These are phyloP conservation scores for Xylaria castorea DNA, from an alignment of 495 filamentous ascomycete species.

Conservation along the genomic window DNA sequence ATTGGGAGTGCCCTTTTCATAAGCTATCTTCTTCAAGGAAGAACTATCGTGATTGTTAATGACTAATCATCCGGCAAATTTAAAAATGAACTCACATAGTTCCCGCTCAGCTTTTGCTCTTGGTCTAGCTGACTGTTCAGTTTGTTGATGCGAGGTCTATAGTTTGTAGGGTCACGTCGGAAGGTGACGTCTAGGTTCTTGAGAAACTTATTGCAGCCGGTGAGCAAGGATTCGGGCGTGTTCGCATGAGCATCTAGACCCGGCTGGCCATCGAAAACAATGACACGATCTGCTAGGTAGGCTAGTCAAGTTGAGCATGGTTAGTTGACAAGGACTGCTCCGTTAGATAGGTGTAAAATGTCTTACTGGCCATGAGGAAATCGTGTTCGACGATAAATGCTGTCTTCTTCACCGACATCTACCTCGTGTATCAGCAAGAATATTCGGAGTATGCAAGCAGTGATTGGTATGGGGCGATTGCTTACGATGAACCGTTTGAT, in stretches of 20 bases:
- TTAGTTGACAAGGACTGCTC: not conserved
- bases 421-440: not conserved
- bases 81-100: constrained; percentile 71
- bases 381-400: constrained; percentile 99
- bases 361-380: constrained; percentile 88
- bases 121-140: constrained; percentile 92
- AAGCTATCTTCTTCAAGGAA: constrained; percentile 83
- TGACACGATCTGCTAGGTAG: constrained; percentile 96
- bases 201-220: constrained; percentile 95
- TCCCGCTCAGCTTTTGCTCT: constrained; percentile 92
- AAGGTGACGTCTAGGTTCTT: constrained; percentile 97
- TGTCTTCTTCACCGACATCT: constrained; percentile 98
- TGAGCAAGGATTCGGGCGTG: constrained; percentile 86
- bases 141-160: constrained; percentile 98
- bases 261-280: constrained; percentile 95
- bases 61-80: constrained; percentile 13
- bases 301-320: constrained; percentile 48
- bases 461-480: not conserved
- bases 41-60: constrained; percentile 59
- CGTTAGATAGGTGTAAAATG: not conserved
- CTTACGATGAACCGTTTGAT: constrained; percentile 92
- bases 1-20: constrained; percentile 64
- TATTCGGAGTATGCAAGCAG: not conserved
- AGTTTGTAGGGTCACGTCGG: constrained; percentile 96
- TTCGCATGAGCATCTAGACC: constrained; percentile 88